These are phyloP conservation scores for Cucurbitaria berberidis DNA, from an alignment of 2,329 filamentous ascomycete genomes.

Conservation along the genomic window DNA sequence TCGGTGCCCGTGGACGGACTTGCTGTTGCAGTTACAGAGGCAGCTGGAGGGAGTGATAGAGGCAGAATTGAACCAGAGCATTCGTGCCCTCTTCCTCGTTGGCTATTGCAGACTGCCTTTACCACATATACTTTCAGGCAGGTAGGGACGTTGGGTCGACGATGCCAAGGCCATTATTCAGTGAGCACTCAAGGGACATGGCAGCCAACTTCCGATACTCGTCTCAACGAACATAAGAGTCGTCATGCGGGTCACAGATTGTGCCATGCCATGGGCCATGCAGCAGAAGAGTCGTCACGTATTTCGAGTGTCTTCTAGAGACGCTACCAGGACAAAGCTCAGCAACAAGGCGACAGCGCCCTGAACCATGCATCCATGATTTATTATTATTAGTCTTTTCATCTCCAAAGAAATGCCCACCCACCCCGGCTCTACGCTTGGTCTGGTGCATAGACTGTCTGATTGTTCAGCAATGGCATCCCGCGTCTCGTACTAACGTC, in stretches of 20 bases:
- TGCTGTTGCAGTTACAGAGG: neutral
- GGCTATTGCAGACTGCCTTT: neutral
- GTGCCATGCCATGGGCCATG: neutral
- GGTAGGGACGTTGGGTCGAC: neutral
- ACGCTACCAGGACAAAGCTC: neutral
- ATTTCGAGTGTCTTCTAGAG: neutral
- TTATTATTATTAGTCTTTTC: too few relatives aligned
- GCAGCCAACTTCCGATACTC: neutral
- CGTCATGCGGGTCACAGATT: neutral
- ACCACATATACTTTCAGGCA: neutral
- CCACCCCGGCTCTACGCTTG: too few relatives aligned
- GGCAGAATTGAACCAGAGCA: neutral
- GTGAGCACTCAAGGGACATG: too few relatives aligned
- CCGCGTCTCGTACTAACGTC: slow-evolving; percentile 16
- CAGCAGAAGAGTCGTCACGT: neutral
- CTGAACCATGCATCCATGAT: too few relatives aligned
- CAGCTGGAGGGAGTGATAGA: neutral
- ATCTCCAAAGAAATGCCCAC: too few relatives aligned
- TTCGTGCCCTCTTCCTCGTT: neutral
- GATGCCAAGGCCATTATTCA: neutral
- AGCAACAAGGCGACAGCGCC: too few relatives aligned
- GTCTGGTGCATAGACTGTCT: too few relatives aligned
- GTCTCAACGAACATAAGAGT: neutral
- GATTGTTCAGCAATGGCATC: slow-evolving; percentile 25
- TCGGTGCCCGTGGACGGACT: neutral